Conservation (phyloP, 2,329 filamentous ascomycete species). For the Aspergillus neotritici region DNA sequence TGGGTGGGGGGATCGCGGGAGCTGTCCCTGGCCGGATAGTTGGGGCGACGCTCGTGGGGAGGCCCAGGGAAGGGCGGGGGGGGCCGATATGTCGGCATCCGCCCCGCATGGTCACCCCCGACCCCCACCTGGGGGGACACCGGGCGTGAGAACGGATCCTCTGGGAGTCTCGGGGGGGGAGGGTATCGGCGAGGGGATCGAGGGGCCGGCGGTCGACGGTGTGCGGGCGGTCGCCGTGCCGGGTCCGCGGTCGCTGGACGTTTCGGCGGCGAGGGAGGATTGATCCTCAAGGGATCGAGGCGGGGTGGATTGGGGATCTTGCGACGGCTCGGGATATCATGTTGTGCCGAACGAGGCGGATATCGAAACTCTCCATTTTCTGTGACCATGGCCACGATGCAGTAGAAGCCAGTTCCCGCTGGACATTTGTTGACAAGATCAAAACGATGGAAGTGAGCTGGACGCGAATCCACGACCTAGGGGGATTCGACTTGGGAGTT, state of each 20-base stretch:
- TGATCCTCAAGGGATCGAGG: constrained; percentile 26
- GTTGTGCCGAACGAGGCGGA: constrained; percentile 28
- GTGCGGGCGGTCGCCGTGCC: constrained; percentile 16
- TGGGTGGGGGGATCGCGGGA: constrained; percentile 21
- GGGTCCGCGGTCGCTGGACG: constrained; percentile 19
- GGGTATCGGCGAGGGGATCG: constrained; percentile 14
- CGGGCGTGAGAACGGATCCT: constrained; percentile 15
- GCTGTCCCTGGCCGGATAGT: constrained; percentile 15
- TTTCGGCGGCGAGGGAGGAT: constrained; percentile 19
- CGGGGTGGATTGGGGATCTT: constrained; percentile 26
- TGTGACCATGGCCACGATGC: constrained; percentile 42
- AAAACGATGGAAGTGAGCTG: constrained; percentile 1
- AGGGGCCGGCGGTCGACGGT: constrained; percentile 18
- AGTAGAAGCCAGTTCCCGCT: constrained; percentile 30
- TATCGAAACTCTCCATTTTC: constrained; percentile 35
- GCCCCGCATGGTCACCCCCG: constrained; percentile 8
- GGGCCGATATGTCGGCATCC: constrained; percentile 16
- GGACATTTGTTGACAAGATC: constrained; percentile 33
- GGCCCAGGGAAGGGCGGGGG: constrained; percentile 18
- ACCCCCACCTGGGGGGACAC: constrained; percentile 12
- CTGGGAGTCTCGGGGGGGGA: constrained; percentile 7
- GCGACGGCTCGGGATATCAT: constrained; percentile 27
- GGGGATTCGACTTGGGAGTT: too few species aligned
- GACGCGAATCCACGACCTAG: too few species aligned
- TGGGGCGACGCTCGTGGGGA: constrained; percentile 14